These are phyloP conservation scores for Trichocladium uniseriatum DNA, from an alignment of 495 filamentous ascomycete species.

Conservation along the genomic window DNA sequence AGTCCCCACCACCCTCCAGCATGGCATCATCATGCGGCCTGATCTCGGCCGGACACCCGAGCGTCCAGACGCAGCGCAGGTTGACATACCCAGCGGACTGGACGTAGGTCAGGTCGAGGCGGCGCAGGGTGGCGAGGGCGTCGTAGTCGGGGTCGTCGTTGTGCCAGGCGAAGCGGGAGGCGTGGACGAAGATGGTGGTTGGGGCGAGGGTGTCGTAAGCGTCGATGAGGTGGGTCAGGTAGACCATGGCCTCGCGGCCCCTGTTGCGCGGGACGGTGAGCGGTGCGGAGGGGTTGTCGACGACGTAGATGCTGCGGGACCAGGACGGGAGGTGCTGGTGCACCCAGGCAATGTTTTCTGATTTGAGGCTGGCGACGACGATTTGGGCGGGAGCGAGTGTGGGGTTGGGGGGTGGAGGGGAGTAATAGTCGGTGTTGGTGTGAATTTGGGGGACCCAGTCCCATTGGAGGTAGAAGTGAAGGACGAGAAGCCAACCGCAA, in stretches of 20 bases:
- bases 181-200: conserved; percentile 53
- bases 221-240: conserved; percentile 57
- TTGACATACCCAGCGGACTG: conserved; percentile 52
- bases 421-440: not conserved
- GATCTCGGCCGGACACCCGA: conserved; percentile 55
- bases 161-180: conserved; percentile 56
- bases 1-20: not conserved
- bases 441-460: not conserved
- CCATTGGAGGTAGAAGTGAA: conserved; percentile 5
- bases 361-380: conserved; percentile 30
- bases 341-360: conserved; percentile 29
- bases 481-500: conserved; percentile 5
- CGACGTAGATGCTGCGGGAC: conserved; percentile 41
- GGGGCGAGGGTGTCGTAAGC: conserved; percentile 53
- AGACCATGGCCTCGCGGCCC: conserved; percentile 56
- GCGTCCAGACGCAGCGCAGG: conserved; percentile 53
- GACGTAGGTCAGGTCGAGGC: conserved; percentile 48
- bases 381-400: conserved; percentile 20
- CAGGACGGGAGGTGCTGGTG: conserved; percentile 30
- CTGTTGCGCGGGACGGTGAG: conserved; percentile 46
- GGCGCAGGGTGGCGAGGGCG: conserved; percentile 37
- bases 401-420: not conserved
- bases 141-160: conserved; percentile 48
- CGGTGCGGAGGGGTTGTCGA: conserved; percentile 31
- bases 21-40: conserved; percentile 26